Base-by-base conservation (phyloP, 2,329 filamentous ascomycete species). In the Pleoardoris graminearum region DNA sequence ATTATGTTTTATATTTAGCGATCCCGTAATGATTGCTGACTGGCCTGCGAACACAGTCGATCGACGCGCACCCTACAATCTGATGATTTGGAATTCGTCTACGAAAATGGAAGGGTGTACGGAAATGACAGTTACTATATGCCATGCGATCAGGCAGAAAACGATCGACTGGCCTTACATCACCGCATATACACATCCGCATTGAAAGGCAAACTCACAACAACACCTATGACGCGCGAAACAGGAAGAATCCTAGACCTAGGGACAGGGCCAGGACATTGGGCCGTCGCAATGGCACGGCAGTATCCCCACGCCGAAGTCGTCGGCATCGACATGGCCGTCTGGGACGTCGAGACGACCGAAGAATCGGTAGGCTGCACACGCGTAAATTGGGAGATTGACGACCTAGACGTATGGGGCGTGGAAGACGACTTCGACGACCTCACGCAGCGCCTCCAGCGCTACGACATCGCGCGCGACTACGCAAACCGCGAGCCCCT, bases 91-190 rank as follows among this genome's bases (percentile, higher is more conserved):
- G 79, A 84, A 63, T 81, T 82, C 57, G 75, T 82, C 49, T 75
- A 81, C 54, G 84, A 87, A 56, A 81, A 88, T 70, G 83, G 79
- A 37, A 82, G 85, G 19, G 79, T 72, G 22, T 81, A 86, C 58
- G 86, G 85, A 65, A 85, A 85, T 62, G 76, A 81, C 29, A 77
- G 78, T 29, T 88, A 87, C 63, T 84, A 78, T 67, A 85, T 87
- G 79, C 85, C 85, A 12, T 87, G 86, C 67, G 85, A 88, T 61
- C 82, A 86, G 39, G 72, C 79, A 39, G 85, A 88, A 64, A 84
- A 87, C 68, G 82, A 83, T 39, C 82, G 85, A 36, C 69, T 86
- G 45, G 80, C 82, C 52, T 76, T 88, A 47, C 75, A 83, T 33
- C 84, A 88, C 58, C 84, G 87, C 64, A 81, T 87, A 41, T 87